A percentile compares a stretch with the other conserved stretches of the same genome.
These are phyloP conservation scores for Bifiguratus adelaidae DNA, from an alignment of 192 early-diverging fungal species.

Conservation along the genomic window DNA sequence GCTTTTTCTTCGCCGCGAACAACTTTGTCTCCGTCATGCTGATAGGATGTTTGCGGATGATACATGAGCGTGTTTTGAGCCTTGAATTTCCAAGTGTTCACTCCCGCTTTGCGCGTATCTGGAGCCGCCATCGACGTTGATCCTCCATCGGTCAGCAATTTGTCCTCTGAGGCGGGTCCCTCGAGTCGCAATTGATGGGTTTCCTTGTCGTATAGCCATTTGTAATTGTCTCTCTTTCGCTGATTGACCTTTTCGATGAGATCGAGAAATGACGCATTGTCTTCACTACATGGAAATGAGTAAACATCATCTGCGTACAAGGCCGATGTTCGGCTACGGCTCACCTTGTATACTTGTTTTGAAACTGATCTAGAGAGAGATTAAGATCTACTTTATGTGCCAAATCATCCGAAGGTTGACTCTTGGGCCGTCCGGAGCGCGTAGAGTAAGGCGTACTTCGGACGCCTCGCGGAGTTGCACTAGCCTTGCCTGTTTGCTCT, in stretches of 20 bases:
- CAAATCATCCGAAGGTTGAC: neutral
- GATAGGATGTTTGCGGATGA: slow-evolving; percentile 37
- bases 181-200: slow-evolving; percentile 21
- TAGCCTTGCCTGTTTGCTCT: too few relatives aligned
- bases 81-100: slow-evolving; percentile 52
- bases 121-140: too few relatives aligned
- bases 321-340: neutral
- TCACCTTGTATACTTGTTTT: slow-evolving; percentile 50
- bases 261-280: slow-evolving; percentile 67
- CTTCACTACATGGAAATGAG: slow-evolving; percentile 36
- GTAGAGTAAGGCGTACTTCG: neutral
- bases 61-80: slow-evolving; percentile 73
- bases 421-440: neutral
- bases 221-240: slow-evolving; percentile 40
- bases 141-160: slow-evolving; percentile 10
- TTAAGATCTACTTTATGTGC: slow-evolving; percentile 23
- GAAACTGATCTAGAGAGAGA: slow-evolving; percentile 61
- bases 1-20: slow-evolving; percentile 43
- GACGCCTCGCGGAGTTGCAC: too few relatives aligned
- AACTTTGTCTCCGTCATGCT: slow-evolving; percentile 19
- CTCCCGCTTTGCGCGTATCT: slow-evolving; percentile 10
- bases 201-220: slow-evolving; percentile 58
- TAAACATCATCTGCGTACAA: neutral
- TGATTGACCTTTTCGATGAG: slow-evolving; percentile 50
- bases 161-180: slow-evolving; percentile 7